Base-by-base conservation (phyloP, 2,329 filamentous ascomycete species). In the Apiospora koreana region DNA sequence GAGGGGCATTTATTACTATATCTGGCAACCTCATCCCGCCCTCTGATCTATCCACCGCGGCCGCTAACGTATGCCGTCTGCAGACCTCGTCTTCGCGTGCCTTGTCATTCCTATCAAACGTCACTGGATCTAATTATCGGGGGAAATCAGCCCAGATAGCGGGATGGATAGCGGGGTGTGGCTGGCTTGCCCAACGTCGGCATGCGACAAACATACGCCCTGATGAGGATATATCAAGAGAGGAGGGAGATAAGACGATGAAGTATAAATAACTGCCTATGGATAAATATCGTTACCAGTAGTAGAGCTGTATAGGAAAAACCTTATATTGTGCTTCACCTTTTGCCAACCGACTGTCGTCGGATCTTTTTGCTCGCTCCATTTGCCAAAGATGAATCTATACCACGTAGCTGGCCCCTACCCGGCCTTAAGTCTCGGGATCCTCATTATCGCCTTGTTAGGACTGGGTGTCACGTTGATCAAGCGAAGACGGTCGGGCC, bases 131-230 rank as follows among this genome's bases (percentile, higher is more conserved):
- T n/a, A 8, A 16, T 12, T 7, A 18, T n/a, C 28, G 31, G 18
- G 28, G 54, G 9, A 62, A 38, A 62, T 62, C 54, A 62, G 54
- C 54, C 54, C 54, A 38, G 54, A 62, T 62, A 38, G 54, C 54
- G 54, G 54, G 54, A 62, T 62, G 54, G 28, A 38, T 62, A 38
- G 54, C 54, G 54, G 54, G 54, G 54, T 62, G 50, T 58, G 50
- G 54, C 31, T 62, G 48, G 23, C 48, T 38, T n/a, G 54, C 54
- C 54, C 54, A 62, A 62, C 54, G 28, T 38, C 18, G 31, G 54
- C 16, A 18, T 62, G 28, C 54, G 54, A 62, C 54, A 62, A 38
- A 21, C 28, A 38, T 38, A 38, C 28, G 12, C 54, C 54, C 54
- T n/a, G 54, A 62, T 38, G n/a, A 18, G 54, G 54, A 62, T 18